Evolutionary conservation across 768 basidiomycete genomes (phyloP), one percentile per base, ranked within the genome.

Genomic region (Tulasnella sp.): DNA sequence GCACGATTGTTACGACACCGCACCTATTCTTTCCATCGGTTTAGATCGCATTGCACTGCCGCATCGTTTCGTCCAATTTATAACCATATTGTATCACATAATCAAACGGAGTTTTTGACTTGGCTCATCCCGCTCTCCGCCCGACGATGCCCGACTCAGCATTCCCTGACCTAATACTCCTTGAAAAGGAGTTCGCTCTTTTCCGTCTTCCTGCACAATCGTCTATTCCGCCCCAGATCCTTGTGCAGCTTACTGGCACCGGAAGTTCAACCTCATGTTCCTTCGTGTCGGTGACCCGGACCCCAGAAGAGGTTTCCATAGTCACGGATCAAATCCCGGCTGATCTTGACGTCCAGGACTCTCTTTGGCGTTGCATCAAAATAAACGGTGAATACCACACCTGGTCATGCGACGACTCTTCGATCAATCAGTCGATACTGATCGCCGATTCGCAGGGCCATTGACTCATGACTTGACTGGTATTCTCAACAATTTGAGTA

Each of bases 251-350:
- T 10, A 72, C 44, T 20, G 32, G 44, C n/a, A 72, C 37, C 16
- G 55, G 39, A 57, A n/a, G n/a, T 69, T 29, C 75, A 20, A 32
- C 75, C 15, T 29, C 51, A 32, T 29, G 44, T 32, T n/a, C 51
- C 16, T 77, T 77, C 42, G 32, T 72, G 23, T 77, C 77, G 10
- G 70, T 77, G 26, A 77, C 77, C 55, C 67, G 77, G 7, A 77
- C 77, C 7, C 26, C n/a, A 10, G 69, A 77, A 20, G 77, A 77
- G 40, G 44, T 77, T 70, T 77, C 77, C 5, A 77, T 77, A 39
- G 77, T 77, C n/a, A 70, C 46, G 35, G 44, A 72, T 29, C 46
- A 37, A 29, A 44, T 71, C 5, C 42, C 69, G 11, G 20, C 32
- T 0, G 26, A 39, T 18, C 35, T 70, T 16, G 71, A 72, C 44